phyloP scores from a whole-genome alignment of 257 asterid species.

The Plectranthus barbatus region DNA sequence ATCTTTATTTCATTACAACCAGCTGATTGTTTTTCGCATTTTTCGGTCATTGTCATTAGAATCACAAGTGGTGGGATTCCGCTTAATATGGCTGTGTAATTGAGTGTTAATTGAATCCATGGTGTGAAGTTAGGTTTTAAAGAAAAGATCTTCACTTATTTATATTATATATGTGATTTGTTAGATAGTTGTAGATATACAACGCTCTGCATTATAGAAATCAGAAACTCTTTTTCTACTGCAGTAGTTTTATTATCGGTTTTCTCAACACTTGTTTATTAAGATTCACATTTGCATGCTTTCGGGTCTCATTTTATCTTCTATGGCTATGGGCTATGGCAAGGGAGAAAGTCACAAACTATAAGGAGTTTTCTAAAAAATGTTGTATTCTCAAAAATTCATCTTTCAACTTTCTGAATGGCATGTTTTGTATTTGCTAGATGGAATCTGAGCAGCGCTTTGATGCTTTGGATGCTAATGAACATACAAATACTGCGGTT shows the following conservation, averaged over 20 bases:
- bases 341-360: not conserved
- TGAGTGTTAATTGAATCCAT: not conserved
- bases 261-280: too few relatives aligned
- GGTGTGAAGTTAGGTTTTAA: not conserved
- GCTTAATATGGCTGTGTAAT: not conserved
- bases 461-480: conserved; percentile 33
- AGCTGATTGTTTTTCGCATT: not conserved
- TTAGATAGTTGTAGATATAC: not conserved
- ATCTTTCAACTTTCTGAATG: conserved; percentile 4
- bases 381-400: not conserved
- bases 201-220: not conserved
- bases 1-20: not conserved
- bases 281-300: not conserved
- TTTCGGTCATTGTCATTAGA: not conserved
- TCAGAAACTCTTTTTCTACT: not conserved
- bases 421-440: conserved; percentile 24
- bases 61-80: conserved; percentile 4
- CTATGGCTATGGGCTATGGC: not conserved
- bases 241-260: too few relatives aligned
- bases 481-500: conserved; percentile 20
- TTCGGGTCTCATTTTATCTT: not conserved
- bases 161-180: not conserved
- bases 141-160: not conserved
- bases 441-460: conserved; percentile 55
- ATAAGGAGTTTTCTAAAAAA: not conserved